Conservation (phyloP, 768 basidiomycete genomes). For the Suillus hirtellus region DNA sequence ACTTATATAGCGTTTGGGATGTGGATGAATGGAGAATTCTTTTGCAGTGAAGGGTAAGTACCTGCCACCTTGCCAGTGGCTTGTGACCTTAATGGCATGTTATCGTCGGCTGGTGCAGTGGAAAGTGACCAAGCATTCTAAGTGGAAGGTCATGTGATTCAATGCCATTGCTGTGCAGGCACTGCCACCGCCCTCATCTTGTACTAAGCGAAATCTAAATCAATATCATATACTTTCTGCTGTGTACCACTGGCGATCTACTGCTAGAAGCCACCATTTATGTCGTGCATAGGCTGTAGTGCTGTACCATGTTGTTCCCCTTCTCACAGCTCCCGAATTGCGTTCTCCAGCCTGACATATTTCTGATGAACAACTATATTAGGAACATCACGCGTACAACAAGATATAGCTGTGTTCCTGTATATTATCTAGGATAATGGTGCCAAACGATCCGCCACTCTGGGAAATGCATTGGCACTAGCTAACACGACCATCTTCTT, state of each 20-base stretch:
- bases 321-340: neutral
- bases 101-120: too few species aligned
- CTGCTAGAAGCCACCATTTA: neutral
- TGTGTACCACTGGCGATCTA: neutral
- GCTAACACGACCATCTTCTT: conserved; percentile 93
- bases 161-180: too few species aligned
- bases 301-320: neutral
- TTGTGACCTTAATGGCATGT: too few species aligned
- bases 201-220: too few species aligned
- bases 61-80: too few species aligned
- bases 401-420: neutral
- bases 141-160: too few species aligned
- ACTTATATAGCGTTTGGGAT: neutral
- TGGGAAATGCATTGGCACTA: conserved; percentile 77
- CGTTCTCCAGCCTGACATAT: neutral
- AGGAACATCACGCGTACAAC: neutral
- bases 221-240: neutral
- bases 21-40: neutral
- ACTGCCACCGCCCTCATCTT: too few species aligned
- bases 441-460: conserved; percentile 58
- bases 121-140: too few species aligned
- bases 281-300: neutral
- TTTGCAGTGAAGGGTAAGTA: too few species aligned
- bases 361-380: neutral
- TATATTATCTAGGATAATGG: conserved; percentile 36